Evolutionary conservation across 2,329 filamentous ascomycete genomes (phyloP).

Genomic region (Erysiphe pulchra): DNA sequence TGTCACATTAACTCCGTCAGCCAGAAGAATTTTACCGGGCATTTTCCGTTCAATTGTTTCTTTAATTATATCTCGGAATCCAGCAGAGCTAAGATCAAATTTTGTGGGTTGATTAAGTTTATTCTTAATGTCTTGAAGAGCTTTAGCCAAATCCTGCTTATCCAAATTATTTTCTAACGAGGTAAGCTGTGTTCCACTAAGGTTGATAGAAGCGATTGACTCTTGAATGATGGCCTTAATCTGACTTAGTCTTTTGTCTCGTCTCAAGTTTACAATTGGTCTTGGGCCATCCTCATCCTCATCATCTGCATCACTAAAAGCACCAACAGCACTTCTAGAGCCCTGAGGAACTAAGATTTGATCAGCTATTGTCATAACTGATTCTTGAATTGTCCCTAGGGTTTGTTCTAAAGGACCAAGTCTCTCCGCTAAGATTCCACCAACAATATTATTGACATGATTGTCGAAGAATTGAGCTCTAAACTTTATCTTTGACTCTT

Average conservation of each 20-base stretch:
- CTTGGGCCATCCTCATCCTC: slow-evolving; percentile 51
- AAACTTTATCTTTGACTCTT: slow-evolving; percentile 59
- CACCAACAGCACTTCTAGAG: slow-evolving; percentile 42
- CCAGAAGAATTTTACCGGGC: slow-evolving; percentile 11
- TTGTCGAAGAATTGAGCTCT: slow-evolving; percentile 75
- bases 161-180: slow-evolving; percentile 14
- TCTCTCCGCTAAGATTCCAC: slow-evolving; percentile 46
- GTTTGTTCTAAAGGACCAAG: slow-evolving; percentile 60
- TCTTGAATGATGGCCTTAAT: slow-evolving; percentile 52
- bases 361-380: slow-evolving; percentile 30
- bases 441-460: slow-evolving; percentile 69
- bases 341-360: slow-evolving; percentile 29
- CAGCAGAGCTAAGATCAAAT: slow-evolving; percentile 21
- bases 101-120: slow-evolving; percentile 22
- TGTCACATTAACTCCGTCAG: slow-evolving; percentile 15
- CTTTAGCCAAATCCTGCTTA: slow-evolving; percentile 32
- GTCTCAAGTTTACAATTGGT: slow-evolving; percentile 51
- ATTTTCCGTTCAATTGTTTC: slow-evolving; percentile 26
- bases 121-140: slow-evolving; percentile 35
- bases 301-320: slow-evolving; percentile 71
- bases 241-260: slow-evolving; percentile 60
- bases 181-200: background rate
- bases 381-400: slow-evolving; percentile 50
- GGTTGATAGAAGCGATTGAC: slow-evolving; percentile 22
- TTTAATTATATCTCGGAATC: slow-evolving; percentile 36